Evolutionary conservation across 768 basidiomycete species (phyloP).

Genomic region (Leccinellum albellum): DNA sequence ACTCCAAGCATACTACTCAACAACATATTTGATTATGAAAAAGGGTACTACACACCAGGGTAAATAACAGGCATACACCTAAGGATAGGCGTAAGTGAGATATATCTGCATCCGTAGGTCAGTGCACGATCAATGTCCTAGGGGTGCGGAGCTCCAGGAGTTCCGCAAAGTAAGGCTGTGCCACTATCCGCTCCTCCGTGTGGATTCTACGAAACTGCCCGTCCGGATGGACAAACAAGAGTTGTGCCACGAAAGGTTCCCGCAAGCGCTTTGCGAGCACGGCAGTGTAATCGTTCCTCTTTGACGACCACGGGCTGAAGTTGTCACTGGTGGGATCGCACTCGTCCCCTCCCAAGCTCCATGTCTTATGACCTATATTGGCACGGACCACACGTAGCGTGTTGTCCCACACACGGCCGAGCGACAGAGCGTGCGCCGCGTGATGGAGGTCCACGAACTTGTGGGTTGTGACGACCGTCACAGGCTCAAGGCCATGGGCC

Average conservation of each 20-base stretch:
- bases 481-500: conserved; percentile 16
- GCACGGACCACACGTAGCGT: conserved; percentile 8
- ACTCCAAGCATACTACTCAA: not conserved
- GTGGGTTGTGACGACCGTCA: conserved; percentile 13
- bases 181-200: conserved; percentile 23
- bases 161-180: conserved; percentile 11
- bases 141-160: conserved; percentile 17
- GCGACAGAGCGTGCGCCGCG: conserved; percentile 9
- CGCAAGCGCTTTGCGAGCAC: conserved; percentile 14
- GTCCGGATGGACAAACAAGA: conserved; percentile 21
- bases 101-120: not conserved
- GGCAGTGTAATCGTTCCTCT: conserved; percentile 7
- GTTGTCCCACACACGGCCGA: conserved; percentile 26
- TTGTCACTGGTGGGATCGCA: conserved; percentile 3
- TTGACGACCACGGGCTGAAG: conserved; percentile 13
- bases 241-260: conserved; percentile 20
- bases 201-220: conserved; percentile 20
- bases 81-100: not conserved
- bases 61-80: not conserved
- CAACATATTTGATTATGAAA: no score
- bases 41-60: no score
- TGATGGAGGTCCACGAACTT: conserved; percentile 2
- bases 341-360: not conserved
- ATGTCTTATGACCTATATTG: not conserved
- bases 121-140: conserved; percentile 21